These are phyloP conservation scores for Forsythia suspensa DNA, from an alignment of 257 asterid species.

Conservation along the genomic window DNA sequence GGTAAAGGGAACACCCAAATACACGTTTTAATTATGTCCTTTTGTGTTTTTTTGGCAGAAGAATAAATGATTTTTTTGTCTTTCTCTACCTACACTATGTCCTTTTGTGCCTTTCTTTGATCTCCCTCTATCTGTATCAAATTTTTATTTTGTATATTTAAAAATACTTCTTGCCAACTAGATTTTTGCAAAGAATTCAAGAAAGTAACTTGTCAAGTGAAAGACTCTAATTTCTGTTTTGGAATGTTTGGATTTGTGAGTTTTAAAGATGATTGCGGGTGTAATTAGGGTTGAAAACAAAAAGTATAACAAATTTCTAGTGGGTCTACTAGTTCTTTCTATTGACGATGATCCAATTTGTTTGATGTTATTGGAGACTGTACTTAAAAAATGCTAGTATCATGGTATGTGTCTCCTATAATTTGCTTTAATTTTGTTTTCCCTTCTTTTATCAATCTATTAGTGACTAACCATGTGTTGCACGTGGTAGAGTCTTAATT, in stretches of 20 bases:
- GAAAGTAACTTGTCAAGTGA: not conserved
- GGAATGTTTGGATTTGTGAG: conserved; percentile 17
- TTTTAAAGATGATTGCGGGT: conserved; percentile 46
- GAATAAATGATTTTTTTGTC: no score
- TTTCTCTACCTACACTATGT: no score
- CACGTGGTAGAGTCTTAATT: no score
- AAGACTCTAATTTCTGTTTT: conserved; percentile 22
- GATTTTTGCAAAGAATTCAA: no score
- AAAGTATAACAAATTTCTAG: conserved; percentile 43
- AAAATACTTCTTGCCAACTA: no score
- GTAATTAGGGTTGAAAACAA: conserved; percentile 30
- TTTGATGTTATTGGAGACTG: conserved; percentile 49
- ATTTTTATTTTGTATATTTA: no score
- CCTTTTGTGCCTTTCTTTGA: no score
- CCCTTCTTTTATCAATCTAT: not conserved
- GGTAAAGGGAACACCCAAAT: no score
- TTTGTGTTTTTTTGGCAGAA: no score
- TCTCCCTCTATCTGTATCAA: no score
- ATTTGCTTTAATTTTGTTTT: not conserved
- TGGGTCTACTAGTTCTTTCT: conserved; percentile 70
- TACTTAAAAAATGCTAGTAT: conserved; percentile 62
- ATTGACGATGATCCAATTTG: conserved; percentile 69
- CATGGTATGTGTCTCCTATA: conserved; percentile 36
- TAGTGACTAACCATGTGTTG: no score
- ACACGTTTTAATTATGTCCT: no score